Evolutionary conservation across 352 stramenopile species (phyloP), one percentile per base, ranked within the genome.

Genomic region (Detonula confervacea): DNA sequence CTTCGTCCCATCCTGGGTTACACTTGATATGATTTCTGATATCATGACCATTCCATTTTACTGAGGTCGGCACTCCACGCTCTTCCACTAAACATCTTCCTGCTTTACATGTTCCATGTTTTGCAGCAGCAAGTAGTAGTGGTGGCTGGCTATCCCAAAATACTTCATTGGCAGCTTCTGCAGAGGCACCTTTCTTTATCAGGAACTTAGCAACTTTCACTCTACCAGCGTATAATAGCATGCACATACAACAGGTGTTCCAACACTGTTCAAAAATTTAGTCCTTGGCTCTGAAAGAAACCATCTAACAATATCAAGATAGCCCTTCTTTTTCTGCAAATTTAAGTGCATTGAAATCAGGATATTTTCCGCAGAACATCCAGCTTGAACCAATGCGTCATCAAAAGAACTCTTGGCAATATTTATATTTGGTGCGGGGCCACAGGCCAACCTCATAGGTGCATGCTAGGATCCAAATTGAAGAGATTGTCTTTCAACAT

Each of bases 281-380:
- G 65, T 74, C 24, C 65, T 35, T 25, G 6, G 6, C 66, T 74
- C 65, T 22, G 65, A 66, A 27, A 52, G 55, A 14, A 74, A 16
- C 65, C 65, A 74, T 74, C 44, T 59, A 25, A 74, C 65, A 30
- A 74, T 74, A 0, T 74, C 65, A 1, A 35, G 12, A 37, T 74
- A 42, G 22, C 65, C 65, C 29, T 74, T 74, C 65, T 74, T 74
- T 25, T 49, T n/a, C 49, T 25, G 65, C 65, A 49, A 49, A 74
- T 49, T 67, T 52, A 27, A 74, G 33, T 16, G 65, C 20, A 25
- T 35, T 74, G 54, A 74, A 74, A 5, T 44, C 65, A 11, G 33
- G 33, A 42, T 5, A 42, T 42, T 42, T 42, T 5, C 33, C 5
- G 11, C 33, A 12, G 11, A 42, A 42, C 33, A 5, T 11, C 33